Evolutionary conservation across 2,329 filamentous ascomycete species (phyloP).

Genomic region (Hypomyces perniciosus): DNA sequence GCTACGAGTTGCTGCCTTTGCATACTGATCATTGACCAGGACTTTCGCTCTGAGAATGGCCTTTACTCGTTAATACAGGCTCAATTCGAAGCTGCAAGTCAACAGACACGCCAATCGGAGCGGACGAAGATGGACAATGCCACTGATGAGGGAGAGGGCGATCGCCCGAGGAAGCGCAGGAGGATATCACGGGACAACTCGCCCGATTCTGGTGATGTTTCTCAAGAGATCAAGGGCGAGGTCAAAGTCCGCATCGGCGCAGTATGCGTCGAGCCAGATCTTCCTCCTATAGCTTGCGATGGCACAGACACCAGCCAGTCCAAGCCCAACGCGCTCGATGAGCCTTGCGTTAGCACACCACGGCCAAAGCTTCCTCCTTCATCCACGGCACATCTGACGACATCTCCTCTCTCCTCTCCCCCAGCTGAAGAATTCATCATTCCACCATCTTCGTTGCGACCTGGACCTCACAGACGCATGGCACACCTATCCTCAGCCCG

Average conservation of each 20-base stretch:
- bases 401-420: slow-evolving; percentile 35
- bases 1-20: not conserved
- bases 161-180: slow-evolving; percentile 28
- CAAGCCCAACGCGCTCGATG: slow-evolving; percentile 1
- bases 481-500: slow-evolving; percentile 19
- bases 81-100: slow-evolving; percentile 50
- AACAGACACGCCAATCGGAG: slow-evolving; percentile 26
- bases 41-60: slow-evolving; percentile 67
- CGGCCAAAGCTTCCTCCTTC: slow-evolving; percentile 9
- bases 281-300: slow-evolving; percentile 8
- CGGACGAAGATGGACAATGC: slow-evolving; percentile 16
- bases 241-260: slow-evolving; percentile 15
- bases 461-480: slow-evolving; percentile 18
- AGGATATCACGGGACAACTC: slow-evolving; percentile 24
- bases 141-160: slow-evolving; percentile 17
- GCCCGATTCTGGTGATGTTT: slow-evolving; percentile 9
- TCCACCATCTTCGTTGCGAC: slow-evolving; percentile 21
- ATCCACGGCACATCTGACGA: slow-evolving; percentile 18
- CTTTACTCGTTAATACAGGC: slow-evolving; percentile 67
- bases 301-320: slow-evolving; percentile 1
- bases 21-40: slow-evolving; percentile 36
- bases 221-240: slow-evolving; percentile 17
- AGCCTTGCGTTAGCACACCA: slow-evolving; percentile 13
- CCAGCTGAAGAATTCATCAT: slow-evolving; percentile 27
- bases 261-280: slow-evolving; percentile 14